Evolutionary conservation across 2,329 filamentous ascomycete species (phyloP), one percentile per base, ranked within the genome.

Genomic region (Aspergillus sp.): DNA sequence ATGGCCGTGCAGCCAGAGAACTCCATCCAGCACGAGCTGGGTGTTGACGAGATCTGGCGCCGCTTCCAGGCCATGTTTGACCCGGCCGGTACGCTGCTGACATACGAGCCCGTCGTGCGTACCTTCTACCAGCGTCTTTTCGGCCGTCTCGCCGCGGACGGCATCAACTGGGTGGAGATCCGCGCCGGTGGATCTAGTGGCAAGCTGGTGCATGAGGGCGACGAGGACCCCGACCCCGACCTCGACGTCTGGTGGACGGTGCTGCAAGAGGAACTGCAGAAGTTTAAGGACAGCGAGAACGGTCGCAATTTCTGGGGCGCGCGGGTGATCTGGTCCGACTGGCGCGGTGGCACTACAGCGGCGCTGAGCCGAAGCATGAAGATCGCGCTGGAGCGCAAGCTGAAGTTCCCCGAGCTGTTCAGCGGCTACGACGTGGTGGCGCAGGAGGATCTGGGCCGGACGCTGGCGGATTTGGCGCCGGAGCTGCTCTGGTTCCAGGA

Each of bases 401-500:
- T 89, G 59, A 83, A 84, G 42, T 92, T 88, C 71, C 91, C 92
- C 1, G 82, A 92, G 54, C 82, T 95, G 3, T 85, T 96, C 65
- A 86, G 89, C 14, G 93, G 92, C 14, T 96, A 91, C 75, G 93
- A 97, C 73, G 80, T 96, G 9, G 92, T 96, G 2, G 92, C 91
- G 0, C 90, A 94, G 73, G 93, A 96, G 79, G 91, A 96, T 71
- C 76, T 83, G 1, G 93, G 92, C 1, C 85, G 90, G 7, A 83
- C 91, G 0, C 83, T 96, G 26, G 81, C 83, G 24, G 89, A 94
- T 65, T 77, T 95, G 5, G 82, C 92, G 0, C 91, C 92, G 0
- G 88, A 95, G 71, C 80, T 96, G 0, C 92, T 96, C 76, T 96
- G 91, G 91, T 96, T 97, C 82, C 87, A 87, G 63, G 91, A 93